phyloP scores from a whole-genome alignment of 2,329 filamentous ascomycete genomes.

The Aspergillus sergii region DNA sequence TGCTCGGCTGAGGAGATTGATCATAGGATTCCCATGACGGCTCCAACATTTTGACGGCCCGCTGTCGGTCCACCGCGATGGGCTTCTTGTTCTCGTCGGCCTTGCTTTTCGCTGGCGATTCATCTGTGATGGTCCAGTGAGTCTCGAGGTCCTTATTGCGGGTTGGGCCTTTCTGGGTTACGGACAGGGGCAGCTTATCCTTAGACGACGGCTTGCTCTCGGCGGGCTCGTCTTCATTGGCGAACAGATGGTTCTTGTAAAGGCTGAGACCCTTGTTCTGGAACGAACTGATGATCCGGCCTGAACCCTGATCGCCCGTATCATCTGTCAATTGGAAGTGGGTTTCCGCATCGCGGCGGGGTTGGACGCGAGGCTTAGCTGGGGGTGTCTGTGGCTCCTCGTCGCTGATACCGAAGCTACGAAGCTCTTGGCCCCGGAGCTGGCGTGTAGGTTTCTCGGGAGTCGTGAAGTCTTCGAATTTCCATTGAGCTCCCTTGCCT shows the following conservation, averaged over 20 bases:
- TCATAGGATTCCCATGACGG: slow-evolving; percentile 54
- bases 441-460: slow-evolving; percentile 74
- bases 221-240: slow-evolving; percentile 54
- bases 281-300: slow-evolving; percentile 48
- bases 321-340: slow-evolving; percentile 87
- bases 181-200: slow-evolving; percentile 56
- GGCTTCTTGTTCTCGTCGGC: slow-evolving; percentile 46
- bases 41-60: slow-evolving; percentile 74
- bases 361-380: slow-evolving; percentile 63
- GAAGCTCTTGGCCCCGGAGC: slow-evolving; percentile 67
- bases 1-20: slow-evolving; percentile 35
- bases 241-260: slow-evolving; percentile 76
- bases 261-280: slow-evolving; percentile 71
- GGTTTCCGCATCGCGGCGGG: slow-evolving; percentile 75
- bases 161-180: slow-evolving; percentile 72
- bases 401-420: slow-evolving; percentile 75
- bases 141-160: slow-evolving; percentile 75
- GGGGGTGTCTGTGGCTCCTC: slow-evolving; percentile 57
- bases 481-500: slow-evolving; percentile 68
- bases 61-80: slow-evolving; percentile 63
- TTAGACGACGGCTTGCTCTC: slow-evolving; percentile 14
- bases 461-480: slow-evolving; percentile 84
- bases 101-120: slow-evolving; percentile 36
- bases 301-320: slow-evolving; percentile 53
- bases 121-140: slow-evolving; percentile 77